These are phyloP conservation scores for Coemansia sp. DNA, from an alignment of 192 early-diverging fungal species.

Conservation along the genomic window DNA sequence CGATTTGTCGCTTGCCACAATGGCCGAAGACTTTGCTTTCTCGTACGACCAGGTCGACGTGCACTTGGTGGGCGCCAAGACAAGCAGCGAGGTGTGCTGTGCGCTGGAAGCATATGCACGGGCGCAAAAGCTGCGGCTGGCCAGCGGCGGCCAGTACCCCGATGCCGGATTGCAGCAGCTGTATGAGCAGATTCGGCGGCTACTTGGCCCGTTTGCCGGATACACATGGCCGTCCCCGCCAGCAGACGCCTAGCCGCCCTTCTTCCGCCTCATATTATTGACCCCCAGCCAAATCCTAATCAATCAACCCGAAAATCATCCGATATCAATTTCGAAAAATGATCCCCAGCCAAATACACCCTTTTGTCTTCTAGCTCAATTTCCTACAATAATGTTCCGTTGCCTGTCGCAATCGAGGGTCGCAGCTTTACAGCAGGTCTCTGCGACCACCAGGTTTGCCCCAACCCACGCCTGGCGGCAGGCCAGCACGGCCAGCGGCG, in stretches of 20 bases:
- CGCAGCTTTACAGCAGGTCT: neutral
- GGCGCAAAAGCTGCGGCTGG: constrained; percentile 6
- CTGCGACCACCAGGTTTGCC: neutral
- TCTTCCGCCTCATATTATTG: too few species aligned
- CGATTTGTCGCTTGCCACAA: constrained; percentile 48
- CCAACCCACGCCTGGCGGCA: neutral
- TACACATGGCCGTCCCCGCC: constrained; percentile 50
- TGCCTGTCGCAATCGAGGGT: constrained; percentile 5
- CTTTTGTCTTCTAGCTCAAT: neutral
- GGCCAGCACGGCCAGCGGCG: neutral
- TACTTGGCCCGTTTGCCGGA: constrained; percentile 27
- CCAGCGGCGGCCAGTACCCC: constrained; percentile 7
- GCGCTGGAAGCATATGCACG: constrained; percentile 20
- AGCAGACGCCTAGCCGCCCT: constrained; percentile 18
- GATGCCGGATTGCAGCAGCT: constrained; percentile 8
- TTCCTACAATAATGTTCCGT: constrained; percentile 10
- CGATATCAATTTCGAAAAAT: neutral
- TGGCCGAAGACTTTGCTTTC: constrained; percentile 53
- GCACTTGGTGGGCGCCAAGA: constrained; percentile 41
- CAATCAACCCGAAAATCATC: too few species aligned
- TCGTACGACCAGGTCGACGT: constrained; percentile 18
- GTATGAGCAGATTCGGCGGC: constrained; percentile 11
- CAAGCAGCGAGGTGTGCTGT: constrained; percentile 15
- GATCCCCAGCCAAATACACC: too few species aligned
- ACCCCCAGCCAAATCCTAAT: too few species aligned